These are phyloP conservation scores for Saccharomyces hybrid DNA, from an alignment of 1,139 yeast species.

Conservation along the genomic window DNA sequence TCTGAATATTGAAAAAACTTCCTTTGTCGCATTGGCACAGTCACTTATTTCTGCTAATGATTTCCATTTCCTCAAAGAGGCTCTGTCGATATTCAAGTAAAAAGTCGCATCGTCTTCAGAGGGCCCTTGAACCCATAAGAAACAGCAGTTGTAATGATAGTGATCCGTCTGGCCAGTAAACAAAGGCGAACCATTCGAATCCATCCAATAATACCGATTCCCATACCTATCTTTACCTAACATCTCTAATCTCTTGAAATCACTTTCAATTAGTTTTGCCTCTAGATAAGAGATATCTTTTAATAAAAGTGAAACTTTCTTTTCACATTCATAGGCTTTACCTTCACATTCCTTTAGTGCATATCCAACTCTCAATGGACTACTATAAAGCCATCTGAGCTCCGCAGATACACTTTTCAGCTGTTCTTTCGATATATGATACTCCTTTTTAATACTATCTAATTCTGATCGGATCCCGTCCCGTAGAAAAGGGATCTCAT, in stretches of 20 bases:
- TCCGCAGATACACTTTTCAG: neutral
- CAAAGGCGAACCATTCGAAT: constrained; percentile 65
- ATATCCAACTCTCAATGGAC: neutral
- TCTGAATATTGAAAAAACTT: neutral
- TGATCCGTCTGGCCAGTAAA: too few species aligned
- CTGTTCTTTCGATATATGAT: neutral
- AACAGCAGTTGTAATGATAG: neutral
- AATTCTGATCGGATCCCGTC: neutral
- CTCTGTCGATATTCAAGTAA: neutral
- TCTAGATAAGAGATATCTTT: constrained; percentile 46
- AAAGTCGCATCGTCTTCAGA: constrained; percentile 1
- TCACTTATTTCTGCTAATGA: neutral
- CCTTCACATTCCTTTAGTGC: constrained; percentile 4
- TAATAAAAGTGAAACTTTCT: too few species aligned
- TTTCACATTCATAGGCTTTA: constrained; percentile 1
- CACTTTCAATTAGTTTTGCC: constrained; percentile 52
- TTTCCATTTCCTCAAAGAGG: neutral
- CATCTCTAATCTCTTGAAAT: constrained; percentile 67
- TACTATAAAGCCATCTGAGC: neutral
- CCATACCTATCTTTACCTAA: constrained; percentile 79
- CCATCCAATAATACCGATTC: constrained; percentile 96
- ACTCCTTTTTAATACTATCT: neutral
- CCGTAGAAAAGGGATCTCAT: neutral
- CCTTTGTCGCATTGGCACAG: neutral
- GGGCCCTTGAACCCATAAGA: constrained; percentile 1